phyloP scores from a whole-genome alignment of 73 alveolate genomes.

The Loxodes magnus region DNA sequence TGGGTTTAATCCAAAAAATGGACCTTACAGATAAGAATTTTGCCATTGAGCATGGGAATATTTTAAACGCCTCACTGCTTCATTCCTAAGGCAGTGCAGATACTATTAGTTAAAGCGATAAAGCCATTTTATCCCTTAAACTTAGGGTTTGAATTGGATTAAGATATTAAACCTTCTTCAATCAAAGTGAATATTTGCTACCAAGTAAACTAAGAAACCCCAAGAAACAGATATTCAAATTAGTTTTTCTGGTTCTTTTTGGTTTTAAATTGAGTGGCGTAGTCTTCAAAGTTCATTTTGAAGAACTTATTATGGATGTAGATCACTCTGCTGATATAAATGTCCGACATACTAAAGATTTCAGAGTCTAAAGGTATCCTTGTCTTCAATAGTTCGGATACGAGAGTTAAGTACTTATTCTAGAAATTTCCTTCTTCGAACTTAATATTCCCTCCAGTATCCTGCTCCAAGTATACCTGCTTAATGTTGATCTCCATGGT shows the following conservation, averaged over 20 bases:
- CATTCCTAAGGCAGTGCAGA: conserved; percentile 63
- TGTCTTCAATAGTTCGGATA: conserved; percentile 28
- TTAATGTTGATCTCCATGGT: too few relatives aligned
- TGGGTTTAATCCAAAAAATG: too few relatives aligned
- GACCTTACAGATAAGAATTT: too few relatives aligned
- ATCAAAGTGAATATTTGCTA: conserved; percentile 53
- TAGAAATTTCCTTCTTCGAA: conserved; percentile 41
- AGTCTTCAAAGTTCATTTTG: conserved; percentile 47
- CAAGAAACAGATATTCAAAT: conserved; percentile 64
- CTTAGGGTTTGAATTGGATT: conserved; percentile 35
- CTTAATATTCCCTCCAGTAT: conserved; percentile 70
- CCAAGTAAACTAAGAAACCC: conserved; percentile 47
- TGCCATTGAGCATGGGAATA: conserved; percentile 33
- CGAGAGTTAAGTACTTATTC: conserved; percentile 36
- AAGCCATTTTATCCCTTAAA: conserved; percentile 29
- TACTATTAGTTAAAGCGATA: conserved; percentile 47
- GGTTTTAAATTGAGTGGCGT: conserved; percentile 46
- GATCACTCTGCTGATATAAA: conserved; percentile 38
- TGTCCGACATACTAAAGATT: conserved; percentile 29
- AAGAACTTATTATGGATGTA: conserved; percentile 43
- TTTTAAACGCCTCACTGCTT: conserved; percentile 34
- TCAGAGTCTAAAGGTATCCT: conserved; percentile 26
- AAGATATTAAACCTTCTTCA: conserved; percentile 73
- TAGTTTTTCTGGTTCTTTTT: conserved; percentile 42
- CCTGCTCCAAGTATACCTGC: too few relatives aligned